Evolutionary conservation across 2,329 filamentous ascomycete species (phyloP), one percentile per base, ranked within the genome.

Genomic region (Fusarium tuaranense): DNA sequence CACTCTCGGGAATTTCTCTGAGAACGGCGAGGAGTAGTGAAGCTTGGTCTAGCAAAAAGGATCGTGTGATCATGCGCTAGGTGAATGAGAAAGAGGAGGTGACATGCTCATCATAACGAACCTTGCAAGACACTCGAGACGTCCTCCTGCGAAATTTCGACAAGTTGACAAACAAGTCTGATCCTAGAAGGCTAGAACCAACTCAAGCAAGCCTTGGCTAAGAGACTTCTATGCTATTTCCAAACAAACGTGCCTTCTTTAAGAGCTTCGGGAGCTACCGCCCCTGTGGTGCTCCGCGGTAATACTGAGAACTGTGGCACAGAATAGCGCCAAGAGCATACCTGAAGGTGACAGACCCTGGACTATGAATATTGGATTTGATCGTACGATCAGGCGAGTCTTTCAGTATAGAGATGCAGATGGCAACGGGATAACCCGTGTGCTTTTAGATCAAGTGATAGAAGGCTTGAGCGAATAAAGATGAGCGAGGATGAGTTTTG

Each of bases 301-400:
- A 20, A 53, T 58, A 6, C 36, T 2, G 20, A 25, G 22, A n/a
- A 36, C 20, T 39, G 36, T 59, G 57, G 57, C 57, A 59, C 10
- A 25, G 20, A 2, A 39, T 59, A 41, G 57, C 34, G 34, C 57
- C 57, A 41, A 27, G 57, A 27, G 57, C 36, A 59, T 59, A 16
- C 57, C 57, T 39, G 4, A 7, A n/a, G 16, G 16, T 41, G 36
- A 59, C 34, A 27, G 18, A 27, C 10, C 20, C 6, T 27, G 22
- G 34, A n/a, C 36, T n/a, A 10, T 8, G 7, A 8, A 6, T 30
- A 10, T n/a, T 13, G 14, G 16, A 20, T 22, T n/a, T 8, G 9
- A 59, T 59, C 32, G 9, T 41, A 27, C 25, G 34, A 59, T 41
- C 4, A 39, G 22, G n/a, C 12, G 30, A 39, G 32, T 18, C n/a